Conservation (phyloP, 352 stramenopile species). For the Globisporangium carolinianum region DNA sequence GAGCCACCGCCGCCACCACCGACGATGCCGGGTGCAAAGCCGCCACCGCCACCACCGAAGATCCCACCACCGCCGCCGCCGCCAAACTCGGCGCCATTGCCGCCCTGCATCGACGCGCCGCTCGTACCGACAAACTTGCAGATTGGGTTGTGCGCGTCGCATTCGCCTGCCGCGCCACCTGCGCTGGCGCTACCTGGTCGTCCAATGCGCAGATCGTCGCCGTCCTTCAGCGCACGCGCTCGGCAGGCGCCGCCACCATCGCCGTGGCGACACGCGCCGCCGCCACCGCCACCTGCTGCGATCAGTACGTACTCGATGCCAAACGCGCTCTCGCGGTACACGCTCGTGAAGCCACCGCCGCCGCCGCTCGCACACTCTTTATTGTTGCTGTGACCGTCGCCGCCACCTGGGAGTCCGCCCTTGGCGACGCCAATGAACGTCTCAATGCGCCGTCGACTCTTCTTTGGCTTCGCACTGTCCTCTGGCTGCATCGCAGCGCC, state of each 20-base stretch:
- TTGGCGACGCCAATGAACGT: slow-evolving; percentile 35
- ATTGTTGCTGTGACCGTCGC: slow-evolving; percentile 54
- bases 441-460: slow-evolving; percentile 21
- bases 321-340: slow-evolving; percentile 56
- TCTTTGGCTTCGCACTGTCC: slow-evolving; percentile 10
- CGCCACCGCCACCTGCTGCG: slow-evolving; percentile 51
- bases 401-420: slow-evolving; percentile 47
- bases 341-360: slow-evolving; percentile 60
- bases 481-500: neutral
- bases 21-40: slow-evolving; percentile 66
- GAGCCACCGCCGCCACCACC: slow-evolving; percentile 58
- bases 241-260: slow-evolving; percentile 30
- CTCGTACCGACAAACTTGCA: slow-evolving; percentile 52
- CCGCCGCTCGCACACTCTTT: slow-evolving; percentile 62
- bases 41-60: slow-evolving; percentile 61
- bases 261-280: slow-evolving; percentile 60
- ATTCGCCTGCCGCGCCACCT: slow-evolving; percentile 42
- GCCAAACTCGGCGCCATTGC: slow-evolving; percentile 65
- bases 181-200: slow-evolving; percentile 24
- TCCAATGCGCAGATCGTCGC: slow-evolving; percentile 50
- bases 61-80: slow-evolving; percentile 54
- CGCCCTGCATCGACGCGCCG: slow-evolving; percentile 47
- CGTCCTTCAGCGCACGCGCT: slow-evolving; percentile 17
- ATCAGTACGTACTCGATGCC: slow-evolving; percentile 68
- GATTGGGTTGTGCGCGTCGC: slow-evolving; percentile 51